phyloP scores from a whole-genome alignment of 2,329 filamentous ascomycete species.

The Fusarium piperis region DNA sequence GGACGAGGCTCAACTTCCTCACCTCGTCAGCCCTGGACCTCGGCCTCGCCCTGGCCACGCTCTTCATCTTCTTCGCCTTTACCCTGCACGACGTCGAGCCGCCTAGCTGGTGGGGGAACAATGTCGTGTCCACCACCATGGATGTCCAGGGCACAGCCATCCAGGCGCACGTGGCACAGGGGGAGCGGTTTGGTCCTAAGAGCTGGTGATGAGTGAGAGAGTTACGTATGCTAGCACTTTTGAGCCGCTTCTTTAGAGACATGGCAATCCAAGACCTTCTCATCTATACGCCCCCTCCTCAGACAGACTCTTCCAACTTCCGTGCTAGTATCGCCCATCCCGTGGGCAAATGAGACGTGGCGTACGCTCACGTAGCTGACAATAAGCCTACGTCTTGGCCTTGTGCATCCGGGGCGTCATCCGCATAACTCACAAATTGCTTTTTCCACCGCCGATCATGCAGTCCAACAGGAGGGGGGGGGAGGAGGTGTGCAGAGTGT shows the following conservation, averaged over 20 bases:
- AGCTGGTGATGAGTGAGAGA: constrained; percentile 56
- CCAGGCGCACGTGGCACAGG: constrained; percentile 60
- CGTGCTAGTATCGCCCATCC: background rate
- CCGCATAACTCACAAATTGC: background rate
- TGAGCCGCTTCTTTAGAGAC: background rate
- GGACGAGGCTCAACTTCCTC: constrained; percentile 78
- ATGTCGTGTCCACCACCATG: constrained; percentile 67
- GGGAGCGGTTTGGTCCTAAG: constrained; percentile 69
- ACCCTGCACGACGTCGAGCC: constrained; percentile 69
- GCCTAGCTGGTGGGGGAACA: constrained; percentile 77
- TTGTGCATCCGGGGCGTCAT: background rate
- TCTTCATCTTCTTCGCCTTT: constrained; percentile 77
- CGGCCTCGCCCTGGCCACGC: constrained; percentile 72
- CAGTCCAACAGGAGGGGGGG: background rate
- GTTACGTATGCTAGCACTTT: background rate
- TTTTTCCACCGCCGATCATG: background rate
- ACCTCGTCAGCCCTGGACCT: constrained; percentile 76
- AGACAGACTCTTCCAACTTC: background rate
- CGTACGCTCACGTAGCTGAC: background rate
- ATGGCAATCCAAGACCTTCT: background rate
- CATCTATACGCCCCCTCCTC: background rate
- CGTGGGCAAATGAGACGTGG: background rate
- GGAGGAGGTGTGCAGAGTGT: background rate
- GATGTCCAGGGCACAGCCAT: constrained; percentile 69
- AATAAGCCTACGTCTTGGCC: background rate